A percentile compares a stretch with the other conserved stretches of the same genome.
phyloP scores from a whole-genome alignment of 1,284 basidiomycete genomes.

The Ganoderma sp. region DNA sequence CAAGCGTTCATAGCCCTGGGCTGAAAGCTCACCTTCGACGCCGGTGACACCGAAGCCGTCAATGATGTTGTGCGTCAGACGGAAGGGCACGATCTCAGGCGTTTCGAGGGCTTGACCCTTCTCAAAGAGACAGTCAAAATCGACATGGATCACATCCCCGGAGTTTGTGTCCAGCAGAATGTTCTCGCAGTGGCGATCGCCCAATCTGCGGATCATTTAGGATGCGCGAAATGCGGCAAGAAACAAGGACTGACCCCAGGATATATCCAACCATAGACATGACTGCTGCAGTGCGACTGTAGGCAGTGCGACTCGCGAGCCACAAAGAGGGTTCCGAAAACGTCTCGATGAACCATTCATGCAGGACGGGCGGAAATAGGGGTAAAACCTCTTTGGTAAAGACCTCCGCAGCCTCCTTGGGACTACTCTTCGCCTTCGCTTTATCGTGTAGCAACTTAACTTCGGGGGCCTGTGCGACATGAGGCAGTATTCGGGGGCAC shows the following conservation, averaged over 20 bases:
- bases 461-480: slow-evolving; percentile 45
- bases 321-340: slow-evolving; percentile 98
- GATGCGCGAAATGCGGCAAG: slow-evolving; percentile 17
- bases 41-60: slow-evolving; percentile 95
- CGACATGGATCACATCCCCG: slow-evolving; percentile 95
- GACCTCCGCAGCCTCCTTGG: slow-evolving; percentile 59
- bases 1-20: background rate
- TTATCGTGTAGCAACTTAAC: slow-evolving; percentile 61
- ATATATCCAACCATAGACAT: slow-evolving; percentile 99
- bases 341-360: slow-evolving; percentile 97
- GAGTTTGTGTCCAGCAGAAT: slow-evolving; percentile 90
- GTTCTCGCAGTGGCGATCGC: slow-evolving; percentile 97
- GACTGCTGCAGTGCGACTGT: slow-evolving; percentile 91
- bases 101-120: slow-evolving; percentile 92
- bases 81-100: slow-evolving; percentile 94
- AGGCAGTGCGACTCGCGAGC: slow-evolving; percentile 87
- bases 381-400: slow-evolving; percentile 71
- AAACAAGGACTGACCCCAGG: slow-evolving; percentile 72
- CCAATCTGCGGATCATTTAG: slow-evolving; percentile 63
- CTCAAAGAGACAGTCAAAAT: slow-evolving; percentile 98
- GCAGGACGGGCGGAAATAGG: slow-evolving; percentile 85
- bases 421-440: slow-evolving; percentile 55
- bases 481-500: slow-evolving; percentile 31
- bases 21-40: slow-evolving; percentile 72
- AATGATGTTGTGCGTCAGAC: slow-evolving; percentile 93